Conservation (phyloP, 306 rosid species). For the Luffa aegyptiaca region DNA sequence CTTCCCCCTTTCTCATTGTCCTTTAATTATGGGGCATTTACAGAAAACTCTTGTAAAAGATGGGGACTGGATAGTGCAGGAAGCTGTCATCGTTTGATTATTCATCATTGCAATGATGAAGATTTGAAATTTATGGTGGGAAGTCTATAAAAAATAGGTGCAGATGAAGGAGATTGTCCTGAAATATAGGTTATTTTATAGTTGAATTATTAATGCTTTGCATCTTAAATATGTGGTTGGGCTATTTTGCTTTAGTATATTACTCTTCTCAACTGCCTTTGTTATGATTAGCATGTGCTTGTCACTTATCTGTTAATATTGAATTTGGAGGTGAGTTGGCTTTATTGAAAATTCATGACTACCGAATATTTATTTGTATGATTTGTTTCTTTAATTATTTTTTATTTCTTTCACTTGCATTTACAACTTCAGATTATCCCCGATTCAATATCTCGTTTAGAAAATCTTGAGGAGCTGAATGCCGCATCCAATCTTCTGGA, state of each 20-base stretch:
- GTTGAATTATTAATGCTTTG: neutral
- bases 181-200: neutral
- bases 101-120: neutral
- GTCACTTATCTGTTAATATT: neutral
- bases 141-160: neutral
- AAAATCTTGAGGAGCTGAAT: constrained; percentile 78
- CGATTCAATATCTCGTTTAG: constrained; percentile 59
- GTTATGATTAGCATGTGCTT: neutral
- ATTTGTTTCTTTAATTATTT: neutral
- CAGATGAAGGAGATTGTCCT: neutral
- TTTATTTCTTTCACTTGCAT: constrained; percentile 3
- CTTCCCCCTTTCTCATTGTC: neutral
- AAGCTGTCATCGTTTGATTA: neutral
- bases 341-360: neutral
- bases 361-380: neutral
- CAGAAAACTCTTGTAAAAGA: neutral
- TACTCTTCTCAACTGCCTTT: neutral
- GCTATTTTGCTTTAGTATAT: neutral
- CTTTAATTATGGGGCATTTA: neutral
- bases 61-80: neutral
- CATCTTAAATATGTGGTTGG: neutral
- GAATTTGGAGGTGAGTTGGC: neutral
- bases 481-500: constrained; percentile 56
- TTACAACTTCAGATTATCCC: constrained; percentile 50
- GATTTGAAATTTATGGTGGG: neutral